Base-by-base conservation (phyloP, 208 protist species). In the Novymonas esmeraldas region DNA sequence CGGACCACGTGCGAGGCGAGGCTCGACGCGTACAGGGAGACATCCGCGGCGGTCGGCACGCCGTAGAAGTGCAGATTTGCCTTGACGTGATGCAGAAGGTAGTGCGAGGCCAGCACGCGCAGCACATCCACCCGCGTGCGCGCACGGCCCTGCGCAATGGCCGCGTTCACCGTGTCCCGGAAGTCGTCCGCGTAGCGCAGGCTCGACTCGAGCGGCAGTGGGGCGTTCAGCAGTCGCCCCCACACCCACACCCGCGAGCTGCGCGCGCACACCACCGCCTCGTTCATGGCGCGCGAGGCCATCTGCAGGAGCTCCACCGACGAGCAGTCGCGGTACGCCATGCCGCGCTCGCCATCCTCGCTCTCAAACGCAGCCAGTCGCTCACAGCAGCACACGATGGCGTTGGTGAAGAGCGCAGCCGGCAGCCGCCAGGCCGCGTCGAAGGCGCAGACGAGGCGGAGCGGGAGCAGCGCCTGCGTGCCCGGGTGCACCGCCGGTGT, bases 171-270 rank as follows among this genome's bases (percentile, higher is more conserved):
- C 3, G 75, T 66, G 51, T 90, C 85, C 33, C 81, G 67, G 76
- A 96, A 93, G 63, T 96, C 87, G 20, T 87, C 79, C 13, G 92
- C 83, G 73, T 92, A 92, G 48, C 81, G 81, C 59, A 94, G 50
- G 58, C 75, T 71, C 22, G 87, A 93, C 81, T 95, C 89, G 3
- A 95, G 79, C 24, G 92, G 92, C 22, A 94, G 76, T 10, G 86
- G 82, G 46, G 92, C 89, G 61, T 95, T 94, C 18, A 95, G 73
- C 45, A 94, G 62, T 38, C 78, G 66, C 18, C 70, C 52, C 81
- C 76, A 87, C 61, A 89, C 84, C 87, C 87, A 94, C 31, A 85
- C 81, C 10, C 82, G 92, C 9, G 89, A 38, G 6, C 78, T 41
- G 29, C 86, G 89, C 59, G 75, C 84, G 78, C 76, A 89, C 20